Base-by-base conservation (phyloP, 176 grass and related monocot species). In the Zoysia japonica region DNA sequence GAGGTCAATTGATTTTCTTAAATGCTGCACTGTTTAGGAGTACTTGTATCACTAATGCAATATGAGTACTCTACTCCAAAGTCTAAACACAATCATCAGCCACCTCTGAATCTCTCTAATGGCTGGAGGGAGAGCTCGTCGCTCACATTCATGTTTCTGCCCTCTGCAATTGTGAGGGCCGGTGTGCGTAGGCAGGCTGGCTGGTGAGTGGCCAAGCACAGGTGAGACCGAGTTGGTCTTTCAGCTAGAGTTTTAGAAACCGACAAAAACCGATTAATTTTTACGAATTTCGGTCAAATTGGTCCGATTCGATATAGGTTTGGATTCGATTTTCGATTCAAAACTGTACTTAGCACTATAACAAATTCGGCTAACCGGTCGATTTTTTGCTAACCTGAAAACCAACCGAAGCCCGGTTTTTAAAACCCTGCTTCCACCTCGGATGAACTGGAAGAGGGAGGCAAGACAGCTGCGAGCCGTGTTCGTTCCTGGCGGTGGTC, bases 1-100 rank as follows among this genome's bases (percentile, higher is more conserved):
- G 42, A 76, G 68, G 86, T 87, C 83, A 87, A 89, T 89, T 81
- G 76, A 47, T 84, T 89, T 84, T 91, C 72, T 89, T 89, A 86
- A 89, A 88, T 89, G 55, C 84, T 38, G 79, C 70, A 78, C 71
- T 74, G 46, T 15, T 15, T 16, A 77, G 55, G 28, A 72, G 75
- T 85, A 74, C 69, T 80, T 79, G 37, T 20, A 79, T 28, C 11
- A 28, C 67, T 68, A 68, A 68, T 72, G 47, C 36, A 47, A 36
- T 37, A 39, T 0, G 2, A 12, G 3, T 65, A 77, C 44, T 61
- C 41, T 59, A 55, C 55, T 71, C 72, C 20, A 36, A 36, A 51
- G 47, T 42, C 73, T 70, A 77, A 70, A 44, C 74, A 52, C 68
- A 63, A 43, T 74, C 45, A 17, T 35, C 12, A 16, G 15, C 1